Evolutionary conservation across 441 rosid genomes (phyloP).

Genomic region (Hura crepitans): DNA sequence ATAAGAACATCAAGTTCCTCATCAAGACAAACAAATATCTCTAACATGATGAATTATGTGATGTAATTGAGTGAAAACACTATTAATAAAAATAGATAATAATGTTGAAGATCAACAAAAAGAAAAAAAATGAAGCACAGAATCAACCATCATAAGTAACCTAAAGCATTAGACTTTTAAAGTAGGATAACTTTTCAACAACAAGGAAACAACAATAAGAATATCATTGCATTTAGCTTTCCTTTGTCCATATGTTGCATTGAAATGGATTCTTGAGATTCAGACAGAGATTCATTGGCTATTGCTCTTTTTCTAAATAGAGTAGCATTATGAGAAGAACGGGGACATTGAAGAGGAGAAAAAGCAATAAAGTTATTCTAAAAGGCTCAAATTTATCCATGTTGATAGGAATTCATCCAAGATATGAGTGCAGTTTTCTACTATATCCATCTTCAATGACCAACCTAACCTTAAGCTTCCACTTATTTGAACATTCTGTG

Average conservation of each 20-base stretch:
- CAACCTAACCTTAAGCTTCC: conserved; percentile 29
- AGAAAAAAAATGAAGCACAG: no score
- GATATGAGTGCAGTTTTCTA: conserved; percentile 23
- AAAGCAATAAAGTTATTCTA: conserved; percentile 14
- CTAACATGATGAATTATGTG: no score
- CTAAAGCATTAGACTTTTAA: no score
- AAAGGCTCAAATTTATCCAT: conserved; percentile 27
- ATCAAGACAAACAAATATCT: no score
- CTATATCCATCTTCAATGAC: conserved; percentile 26
- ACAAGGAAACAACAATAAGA: no score
- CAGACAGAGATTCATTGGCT: conserved; percentile 29
- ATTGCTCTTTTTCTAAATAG: conserved; percentile 37
- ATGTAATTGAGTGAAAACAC: no score
- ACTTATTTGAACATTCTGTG: conserved; percentile 31
- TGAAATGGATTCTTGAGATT: conserved; percentile 22
- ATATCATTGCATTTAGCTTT: conserved; percentile 31
- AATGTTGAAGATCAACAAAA: no score
- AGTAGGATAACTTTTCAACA: no score
- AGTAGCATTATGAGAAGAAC: conserved; percentile 28
- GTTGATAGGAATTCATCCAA: conserved; percentile 22
- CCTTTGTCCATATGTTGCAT: conserved; percentile 36
- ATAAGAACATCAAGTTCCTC: no score
- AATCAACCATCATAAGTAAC: no score
- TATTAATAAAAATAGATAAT: no score
- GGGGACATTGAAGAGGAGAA: conserved; percentile 16